These are phyloP conservation scores for Didymella exigua DNA, from an alignment of 2,329 filamentous ascomycete genomes.

Conservation along the genomic window DNA sequence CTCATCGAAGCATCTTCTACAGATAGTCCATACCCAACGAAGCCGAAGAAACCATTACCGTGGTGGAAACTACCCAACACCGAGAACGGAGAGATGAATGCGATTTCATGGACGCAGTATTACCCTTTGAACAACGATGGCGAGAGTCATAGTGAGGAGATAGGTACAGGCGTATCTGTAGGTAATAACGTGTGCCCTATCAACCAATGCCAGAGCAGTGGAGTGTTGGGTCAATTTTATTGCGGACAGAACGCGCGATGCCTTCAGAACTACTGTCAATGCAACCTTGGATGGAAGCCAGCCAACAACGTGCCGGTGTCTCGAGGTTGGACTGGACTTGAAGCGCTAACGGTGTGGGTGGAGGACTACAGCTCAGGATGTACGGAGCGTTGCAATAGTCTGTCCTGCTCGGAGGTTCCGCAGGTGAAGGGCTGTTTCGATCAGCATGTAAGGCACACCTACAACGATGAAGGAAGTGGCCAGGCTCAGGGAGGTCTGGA, in stretches of 20 bases:
- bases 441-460: neutral
- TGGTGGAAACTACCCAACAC: slow-evolving; percentile 12
- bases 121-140: slow-evolving; percentile 2
- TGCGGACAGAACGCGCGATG: slow-evolving; percentile 12
- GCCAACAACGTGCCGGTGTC: neutral
- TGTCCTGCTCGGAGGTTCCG: slow-evolving; percentile 8
- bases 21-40: neutral
- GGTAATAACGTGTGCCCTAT: neutral
- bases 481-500: neutral
- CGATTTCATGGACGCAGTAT: slow-evolving; percentile 8
- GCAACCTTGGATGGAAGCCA: slow-evolving; percentile 10
- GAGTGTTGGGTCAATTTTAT: neutral
- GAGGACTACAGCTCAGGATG: neutral
- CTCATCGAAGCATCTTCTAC: too few relatives aligned
- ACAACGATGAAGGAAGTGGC: neutral
- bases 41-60: neutral
- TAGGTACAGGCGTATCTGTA: neutral
- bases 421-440: slow-evolving; percentile 11
- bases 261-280: slow-evolving; percentile 1
- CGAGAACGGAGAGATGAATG: slow-evolving; percentile 8
- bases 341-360: slow-evolving; percentile 12
- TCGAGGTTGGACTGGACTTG: slow-evolving; percentile 14
- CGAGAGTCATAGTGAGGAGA: neutral
- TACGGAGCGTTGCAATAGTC: slow-evolving; percentile 7
- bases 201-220: slow-evolving; percentile 1